A percentile compares a stretch with the other conserved stretches of the same genome.
These are phyloP conservation scores for Parachaetomium inaequale DNA, from an alignment of 495 filamentous ascomycete species.

Conservation along the genomic window DNA sequence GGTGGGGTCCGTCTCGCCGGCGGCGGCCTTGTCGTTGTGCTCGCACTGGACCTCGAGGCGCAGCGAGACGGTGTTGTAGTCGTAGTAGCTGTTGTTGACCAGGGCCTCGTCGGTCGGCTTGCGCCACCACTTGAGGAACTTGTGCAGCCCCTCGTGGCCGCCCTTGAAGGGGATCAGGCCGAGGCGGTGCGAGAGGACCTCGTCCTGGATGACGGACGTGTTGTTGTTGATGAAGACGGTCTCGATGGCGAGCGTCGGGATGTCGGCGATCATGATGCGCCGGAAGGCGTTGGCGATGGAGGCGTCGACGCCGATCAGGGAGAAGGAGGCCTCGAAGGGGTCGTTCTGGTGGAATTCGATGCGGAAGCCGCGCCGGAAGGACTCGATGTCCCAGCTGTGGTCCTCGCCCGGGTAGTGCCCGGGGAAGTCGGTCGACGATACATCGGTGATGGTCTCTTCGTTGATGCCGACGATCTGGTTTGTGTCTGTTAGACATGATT, in stretches of 20 bases:
- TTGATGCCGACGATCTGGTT: slow-evolving; percentile 77
- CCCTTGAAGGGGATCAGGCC: slow-evolving; percentile 88
- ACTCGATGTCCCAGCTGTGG: slow-evolving; percentile 76
- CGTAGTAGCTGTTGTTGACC: slow-evolving; percentile 47
- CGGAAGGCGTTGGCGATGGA: slow-evolving; percentile 97
- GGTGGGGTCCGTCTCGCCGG: slow-evolving; percentile 70
- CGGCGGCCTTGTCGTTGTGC: slow-evolving; percentile 64
- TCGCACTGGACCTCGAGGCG: slow-evolving; percentile 71
- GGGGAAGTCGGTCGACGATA: slow-evolving; percentile 84
- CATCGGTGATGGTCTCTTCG: slow-evolving; percentile 81
- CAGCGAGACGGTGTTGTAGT: slow-evolving; percentile 78
- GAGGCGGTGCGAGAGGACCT: slow-evolving; percentile 84
- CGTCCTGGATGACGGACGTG: slow-evolving; percentile 95
- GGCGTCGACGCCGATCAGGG: slow-evolving; percentile 85
- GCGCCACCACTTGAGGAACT: slow-evolving; percentile 70
- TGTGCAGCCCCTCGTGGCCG: slow-evolving; percentile 65
- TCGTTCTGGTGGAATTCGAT: slow-evolving; percentile 82
- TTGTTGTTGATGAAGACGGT: slow-evolving; percentile 88
- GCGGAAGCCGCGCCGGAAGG: slow-evolving; percentile 63
- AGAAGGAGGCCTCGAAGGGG: slow-evolving; percentile 74
- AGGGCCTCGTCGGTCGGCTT: slow-evolving; percentile 38
- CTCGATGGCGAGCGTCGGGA: slow-evolving; percentile 92
- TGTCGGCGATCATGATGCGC: slow-evolving; percentile 91
- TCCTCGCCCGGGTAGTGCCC: slow-evolving; percentile 88
- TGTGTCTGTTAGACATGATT: slow-evolving; percentile 8